Conservation (phyloP, 345 rosid species). For the Camelina neglecta region DNA sequence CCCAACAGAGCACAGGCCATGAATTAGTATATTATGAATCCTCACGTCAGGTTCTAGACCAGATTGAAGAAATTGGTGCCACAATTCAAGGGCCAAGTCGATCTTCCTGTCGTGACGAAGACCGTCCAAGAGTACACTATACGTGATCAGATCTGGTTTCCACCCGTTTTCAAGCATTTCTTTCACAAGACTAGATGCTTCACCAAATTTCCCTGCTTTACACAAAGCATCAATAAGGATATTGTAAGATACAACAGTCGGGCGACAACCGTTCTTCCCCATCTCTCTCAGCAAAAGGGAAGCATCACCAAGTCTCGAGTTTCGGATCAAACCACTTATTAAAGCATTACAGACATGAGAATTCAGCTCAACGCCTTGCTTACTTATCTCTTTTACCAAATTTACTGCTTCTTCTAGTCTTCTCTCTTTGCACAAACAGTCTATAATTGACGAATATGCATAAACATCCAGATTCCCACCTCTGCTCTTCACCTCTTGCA, state of each 20-base stretch:
- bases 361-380: constrained; percentile 55
- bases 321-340: constrained; percentile 67
- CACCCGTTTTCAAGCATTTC: constrained; percentile 76
- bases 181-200: constrained; percentile 66
- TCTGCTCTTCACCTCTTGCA: constrained; percentile 57
- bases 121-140: constrained; percentile 76
- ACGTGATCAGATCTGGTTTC: constrained; percentile 79
- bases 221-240: constrained; percentile 75
- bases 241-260: constrained; percentile 70
- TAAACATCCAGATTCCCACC: constrained; percentile 58
- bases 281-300: constrained; percentile 60
- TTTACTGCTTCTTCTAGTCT: constrained; percentile 69
- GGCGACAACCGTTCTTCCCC: constrained; percentile 55
- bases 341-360: constrained; percentile 65
- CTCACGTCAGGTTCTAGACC: constrained; percentile 71
- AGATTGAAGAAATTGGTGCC: constrained; percentile 61
- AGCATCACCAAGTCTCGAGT: constrained; percentile 70
- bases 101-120: constrained; percentile 72
- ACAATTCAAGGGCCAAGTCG: constrained; percentile 66
- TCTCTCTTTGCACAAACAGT: constrained; percentile 75
- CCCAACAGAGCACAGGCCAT: constrained; percentile 78
- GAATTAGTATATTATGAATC: constrained; percentile 82
- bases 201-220: constrained; percentile 70
- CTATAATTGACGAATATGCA: constrained; percentile 74
- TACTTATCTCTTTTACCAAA: constrained; percentile 54